Evolutionary conservation across 2,329 filamentous ascomycete genomes (phyloP).

Genomic region (Aspergillus tanneri): DNA sequence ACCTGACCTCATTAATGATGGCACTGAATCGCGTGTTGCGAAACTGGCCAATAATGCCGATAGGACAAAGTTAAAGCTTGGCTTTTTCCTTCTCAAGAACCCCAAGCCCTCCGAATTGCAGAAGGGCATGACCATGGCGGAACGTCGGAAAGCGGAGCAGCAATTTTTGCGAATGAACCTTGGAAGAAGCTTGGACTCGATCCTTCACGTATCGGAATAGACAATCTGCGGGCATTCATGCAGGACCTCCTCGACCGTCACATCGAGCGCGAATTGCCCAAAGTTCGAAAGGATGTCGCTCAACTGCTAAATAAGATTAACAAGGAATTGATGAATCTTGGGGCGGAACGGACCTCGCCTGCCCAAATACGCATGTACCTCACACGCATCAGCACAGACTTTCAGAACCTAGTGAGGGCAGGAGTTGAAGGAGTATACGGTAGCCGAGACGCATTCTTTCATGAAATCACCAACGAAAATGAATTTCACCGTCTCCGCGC

Average conservation of each 20-base stretch:
- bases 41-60: slow-evolving; percentile 28
- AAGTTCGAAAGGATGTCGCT: slow-evolving; percentile 20
- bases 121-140: slow-evolving; percentile 7
- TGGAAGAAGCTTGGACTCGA: slow-evolving; percentile 21
- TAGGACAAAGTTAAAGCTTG: slow-evolving; percentile 28
- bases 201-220: slow-evolving; percentile 19
- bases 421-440: slow-evolving; percentile 25
- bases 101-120: slow-evolving; percentile 21
- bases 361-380: slow-evolving; percentile 23
- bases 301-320: slow-evolving; percentile 12
- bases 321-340: slow-evolving; percentile 17
- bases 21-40: slow-evolving; percentile 29
- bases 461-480: slow-evolving; percentile 1
- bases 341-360: slow-evolving; percentile 12
- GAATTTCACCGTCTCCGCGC: slow-evolving; percentile 18
- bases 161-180: slow-evolving; percentile 17
- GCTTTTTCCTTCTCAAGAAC: slow-evolving; percentile 32
- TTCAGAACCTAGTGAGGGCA: slow-evolving; percentile 19
- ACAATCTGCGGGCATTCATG: slow-evolving; percentile 22
- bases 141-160: slow-evolving; percentile 11
- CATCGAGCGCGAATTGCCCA: slow-evolving; percentile 22
- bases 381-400: slow-evolving; percentile 20
- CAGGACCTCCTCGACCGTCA: slow-evolving; percentile 21
- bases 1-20: slow-evolving; percentile 53
- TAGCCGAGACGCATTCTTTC: slow-evolving; percentile 16